These are phyloP conservation scores for Rhizopogon sp. DNA, from an alignment of 768 basidiomycete species.

Conservation along the genomic window DNA sequence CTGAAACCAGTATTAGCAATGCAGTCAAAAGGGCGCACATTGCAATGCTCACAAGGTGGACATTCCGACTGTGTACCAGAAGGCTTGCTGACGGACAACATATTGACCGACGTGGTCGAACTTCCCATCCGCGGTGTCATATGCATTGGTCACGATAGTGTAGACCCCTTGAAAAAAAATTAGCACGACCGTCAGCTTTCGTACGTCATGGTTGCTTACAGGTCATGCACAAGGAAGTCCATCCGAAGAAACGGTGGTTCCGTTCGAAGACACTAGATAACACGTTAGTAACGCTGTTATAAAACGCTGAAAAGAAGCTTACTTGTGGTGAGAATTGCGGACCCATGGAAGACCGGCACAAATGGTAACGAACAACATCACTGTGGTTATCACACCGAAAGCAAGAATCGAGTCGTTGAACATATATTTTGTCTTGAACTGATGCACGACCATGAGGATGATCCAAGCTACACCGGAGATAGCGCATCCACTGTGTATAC, in stretches of 20 bases:
- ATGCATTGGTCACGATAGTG: constrained; percentile 63
- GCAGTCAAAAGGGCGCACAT: not conserved
- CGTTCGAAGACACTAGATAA: constrained; percentile 65
- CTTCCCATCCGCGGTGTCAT: constrained; percentile 44
- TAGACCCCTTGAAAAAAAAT: constrained; percentile 48
- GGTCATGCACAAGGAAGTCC: constrained; percentile 53
- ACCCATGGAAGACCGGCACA: constrained; percentile 75
- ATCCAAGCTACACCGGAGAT: constrained; percentile 69
- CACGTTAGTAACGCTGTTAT: not conserved
- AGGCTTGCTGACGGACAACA: constrained; percentile 64
- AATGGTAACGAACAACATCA: constrained; percentile 54
- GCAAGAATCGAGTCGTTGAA: constrained; percentile 55
- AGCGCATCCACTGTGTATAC: constrained; percentile 75
- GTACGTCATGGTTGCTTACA: constrained; percentile 24
- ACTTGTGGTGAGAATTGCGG: constrained; percentile 80
- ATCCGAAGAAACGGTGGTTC: constrained; percentile 76
- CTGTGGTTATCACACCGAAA: constrained; percentile 55
- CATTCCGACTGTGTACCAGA: constrained; percentile 75
- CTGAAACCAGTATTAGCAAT: constrained; percentile 30
- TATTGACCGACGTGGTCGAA: constrained; percentile 55
- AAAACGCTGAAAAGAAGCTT: constrained; percentile 17
- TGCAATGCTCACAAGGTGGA: constrained; percentile 54
- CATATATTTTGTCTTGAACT: constrained; percentile 42
- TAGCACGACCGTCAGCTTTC: not conserved
- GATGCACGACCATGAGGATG: constrained; percentile 54